Evolutionary conservation across 352 stramenopile species (phyloP).

Genomic region (Pythium brassicae): DNA sequence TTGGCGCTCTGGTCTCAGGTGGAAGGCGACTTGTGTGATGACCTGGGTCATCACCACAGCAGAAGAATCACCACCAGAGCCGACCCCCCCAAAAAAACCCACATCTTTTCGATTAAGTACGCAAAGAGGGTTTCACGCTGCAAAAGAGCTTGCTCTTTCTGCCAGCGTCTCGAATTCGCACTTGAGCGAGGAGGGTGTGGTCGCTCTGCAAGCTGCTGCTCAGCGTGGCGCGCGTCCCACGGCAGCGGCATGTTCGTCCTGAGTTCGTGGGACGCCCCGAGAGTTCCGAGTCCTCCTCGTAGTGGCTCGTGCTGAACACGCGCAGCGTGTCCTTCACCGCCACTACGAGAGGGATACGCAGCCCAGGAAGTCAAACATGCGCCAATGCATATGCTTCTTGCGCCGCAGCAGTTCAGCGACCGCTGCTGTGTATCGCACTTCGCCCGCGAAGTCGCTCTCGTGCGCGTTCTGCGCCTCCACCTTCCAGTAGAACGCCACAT

Average conservation of each 20-base stretch:
- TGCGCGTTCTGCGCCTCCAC: background rate
- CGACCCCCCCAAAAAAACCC: too few relatives aligned
- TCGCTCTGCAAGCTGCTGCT: too few relatives aligned
- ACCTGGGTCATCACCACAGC: too few relatives aligned
- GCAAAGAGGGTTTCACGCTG: too few relatives aligned
- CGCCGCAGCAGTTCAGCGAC: background rate
- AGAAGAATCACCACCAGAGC: too few relatives aligned
- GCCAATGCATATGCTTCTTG: background rate
- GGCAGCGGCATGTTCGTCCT: constrained; percentile 1
- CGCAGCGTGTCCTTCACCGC: background rate
- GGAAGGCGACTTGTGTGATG: too few relatives aligned
- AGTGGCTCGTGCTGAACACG: constrained; percentile 3
- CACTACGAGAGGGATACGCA: too few relatives aligned
- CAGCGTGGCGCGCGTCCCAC: background rate
- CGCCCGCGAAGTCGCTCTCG: background rate
- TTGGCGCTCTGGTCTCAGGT: too few relatives aligned
- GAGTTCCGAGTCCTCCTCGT: background rate
- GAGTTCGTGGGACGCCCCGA: constrained; percentile 2
- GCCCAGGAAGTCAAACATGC: background rate
- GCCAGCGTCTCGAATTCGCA: background rate
- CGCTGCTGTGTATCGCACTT: background rate
- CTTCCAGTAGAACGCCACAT: background rate
- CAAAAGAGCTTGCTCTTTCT: too few relatives aligned
- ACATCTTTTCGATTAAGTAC: too few relatives aligned
- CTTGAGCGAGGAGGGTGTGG: too few relatives aligned